phyloP scores from a whole-genome alignment of 768 basidiomycete genomes.

The Agrocybe pediades region DNA sequence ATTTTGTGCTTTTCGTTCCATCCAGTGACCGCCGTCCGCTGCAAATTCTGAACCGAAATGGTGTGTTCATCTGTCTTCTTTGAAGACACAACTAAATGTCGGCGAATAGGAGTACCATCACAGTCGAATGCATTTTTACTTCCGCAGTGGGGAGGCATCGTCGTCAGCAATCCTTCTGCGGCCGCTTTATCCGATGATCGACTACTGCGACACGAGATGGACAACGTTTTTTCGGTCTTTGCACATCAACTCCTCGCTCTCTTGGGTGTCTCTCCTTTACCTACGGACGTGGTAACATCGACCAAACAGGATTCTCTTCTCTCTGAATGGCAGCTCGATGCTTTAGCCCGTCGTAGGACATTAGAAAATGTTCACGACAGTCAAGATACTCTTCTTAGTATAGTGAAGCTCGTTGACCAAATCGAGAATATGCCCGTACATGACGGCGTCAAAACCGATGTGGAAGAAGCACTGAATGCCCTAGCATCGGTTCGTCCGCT shows the following conservation, averaged over 20 bases:
- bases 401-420: slow-evolving; percentile 79
- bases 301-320: slow-evolving; percentile 28
- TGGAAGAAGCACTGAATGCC: slow-evolving; percentile 67
- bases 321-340: slow-evolving; percentile 81
- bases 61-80: slow-evolving; percentile 31
- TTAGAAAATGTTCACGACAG: slow-evolving; percentile 68
- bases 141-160: slow-evolving; percentile 93
- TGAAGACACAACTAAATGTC: slow-evolving; percentile 4
- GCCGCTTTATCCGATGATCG: slow-evolving; percentile 29
- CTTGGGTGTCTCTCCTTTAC: slow-evolving; percentile 76
- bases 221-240: slow-evolving; percentile 63
- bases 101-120: slow-evolving; percentile 44
- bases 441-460: slow-evolving; percentile 70
- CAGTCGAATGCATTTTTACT: slow-evolving; percentile 76
- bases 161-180: slow-evolving; percentile 67
- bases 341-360: slow-evolving; percentile 69
- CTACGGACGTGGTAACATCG: slow-evolving; percentile 38
- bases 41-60: slow-evolving; percentile 56
- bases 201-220: slow-evolving; percentile 46
- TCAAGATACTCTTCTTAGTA: slow-evolving; percentile 78
- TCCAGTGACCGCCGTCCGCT: slow-evolving; percentile 70
- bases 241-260: slow-evolving; percentile 72
- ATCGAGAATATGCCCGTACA: slow-evolving; percentile 94
- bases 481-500: slow-evolving; percentile 64
- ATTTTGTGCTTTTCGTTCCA: slow-evolving; percentile 91